A percentile compares a stretch with the other conserved stretches of the same genome.
Evolutionary conservation across 345 rosid genomes (phyloP).

Genomic region (Salix arbutifolia): DNA sequence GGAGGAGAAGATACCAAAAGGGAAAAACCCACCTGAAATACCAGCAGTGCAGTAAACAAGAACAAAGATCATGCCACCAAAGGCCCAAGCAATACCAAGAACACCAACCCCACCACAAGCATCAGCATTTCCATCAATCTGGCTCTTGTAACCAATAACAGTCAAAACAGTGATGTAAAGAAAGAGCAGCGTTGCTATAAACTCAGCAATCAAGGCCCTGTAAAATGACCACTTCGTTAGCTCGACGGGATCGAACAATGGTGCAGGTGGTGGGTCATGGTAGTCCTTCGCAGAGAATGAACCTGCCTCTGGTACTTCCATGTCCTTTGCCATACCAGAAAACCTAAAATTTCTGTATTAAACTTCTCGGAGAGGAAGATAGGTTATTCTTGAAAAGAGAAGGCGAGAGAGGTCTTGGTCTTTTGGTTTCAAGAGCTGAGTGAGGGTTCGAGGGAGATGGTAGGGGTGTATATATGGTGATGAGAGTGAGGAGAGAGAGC

Average conservation of each 20-base stretch:
- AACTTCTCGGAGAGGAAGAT: neutral
- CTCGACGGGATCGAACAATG: constrained; percentile 52
- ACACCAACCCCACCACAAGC: constrained; percentile 66
- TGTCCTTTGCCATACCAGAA: constrained; percentile 38
- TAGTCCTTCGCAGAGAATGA: constrained; percentile 62
- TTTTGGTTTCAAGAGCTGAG: neutral
- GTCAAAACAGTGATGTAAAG: constrained; percentile 67
- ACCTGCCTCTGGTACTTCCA: constrained; percentile 36
- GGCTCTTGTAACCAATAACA: constrained; percentile 68
- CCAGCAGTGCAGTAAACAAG: constrained; percentile 90
- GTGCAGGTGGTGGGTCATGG: constrained; percentile 74
- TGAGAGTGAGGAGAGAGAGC: neutral
- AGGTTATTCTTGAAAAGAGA: neutral
- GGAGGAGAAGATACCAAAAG: neutral
- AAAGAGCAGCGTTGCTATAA: constrained; percentile 76
- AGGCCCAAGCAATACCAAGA: constrained; percentile 85
- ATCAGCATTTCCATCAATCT: constrained; percentile 35
- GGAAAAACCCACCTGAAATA: constrained; percentile 50
- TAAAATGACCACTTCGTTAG: constrained; percentile 72
- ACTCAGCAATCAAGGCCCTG: constrained; percentile 80
- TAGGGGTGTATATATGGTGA: constrained; percentile 36
- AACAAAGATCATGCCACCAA: constrained; percentile 80
- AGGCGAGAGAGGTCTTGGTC: neutral
- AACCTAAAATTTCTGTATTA: neutral
- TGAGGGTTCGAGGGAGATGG: no score